phyloP scores from a whole-genome alignment of 495 filamentous ascomycete species.

The Glarea lozoyensis region DNA sequence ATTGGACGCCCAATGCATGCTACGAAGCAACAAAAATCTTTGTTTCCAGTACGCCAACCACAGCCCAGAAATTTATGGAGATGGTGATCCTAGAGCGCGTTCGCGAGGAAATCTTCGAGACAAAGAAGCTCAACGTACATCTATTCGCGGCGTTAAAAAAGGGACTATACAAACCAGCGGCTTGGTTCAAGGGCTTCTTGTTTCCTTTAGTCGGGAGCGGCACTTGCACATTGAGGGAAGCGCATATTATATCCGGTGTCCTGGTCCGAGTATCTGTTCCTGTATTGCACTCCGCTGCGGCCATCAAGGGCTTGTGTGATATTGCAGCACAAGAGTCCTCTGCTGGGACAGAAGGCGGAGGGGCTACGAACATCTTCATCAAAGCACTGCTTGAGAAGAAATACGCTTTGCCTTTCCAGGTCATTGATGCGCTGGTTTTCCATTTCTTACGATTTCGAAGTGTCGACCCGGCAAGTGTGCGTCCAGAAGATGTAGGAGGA shows the following conservation, averaged over 20 bases:
- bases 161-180: slow-evolving; percentile 86
- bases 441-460: slow-evolving; percentile 86
- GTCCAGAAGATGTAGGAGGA: slow-evolving; percentile 33
- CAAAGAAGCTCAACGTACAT: slow-evolving; percentile 90
- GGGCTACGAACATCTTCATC: slow-evolving; percentile 87
- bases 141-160: slow-evolving; percentile 90
- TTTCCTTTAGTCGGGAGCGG: slow-evolving; percentile 73
- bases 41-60: slow-evolving; percentile 64
- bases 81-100: slow-evolving; percentile 79
- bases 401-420: slow-evolving; percentile 91
- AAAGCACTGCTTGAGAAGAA: slow-evolving; percentile 89
- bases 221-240: slow-evolving; percentile 78
- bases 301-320: slow-evolving; percentile 84
- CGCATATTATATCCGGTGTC: slow-evolving; percentile 79
- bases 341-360: slow-evolving; percentile 61
- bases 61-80: slow-evolving; percentile 72
- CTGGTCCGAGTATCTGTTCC: slow-evolving; percentile 71
- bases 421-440: slow-evolving; percentile 89
- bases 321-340: slow-evolving; percentile 80
- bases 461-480: slow-evolving; percentile 31
- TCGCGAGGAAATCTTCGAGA: slow-evolving; percentile 77
- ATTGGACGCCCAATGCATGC: slow-evolving; percentile 81
- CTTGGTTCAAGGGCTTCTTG: slow-evolving; percentile 93
- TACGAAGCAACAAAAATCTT: slow-evolving; percentile 86
- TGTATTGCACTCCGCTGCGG: slow-evolving; percentile 85